These are phyloP conservation scores for Daedalea quercina DNA, from an alignment of 768 basidiomycete species.

Conservation along the genomic window DNA sequence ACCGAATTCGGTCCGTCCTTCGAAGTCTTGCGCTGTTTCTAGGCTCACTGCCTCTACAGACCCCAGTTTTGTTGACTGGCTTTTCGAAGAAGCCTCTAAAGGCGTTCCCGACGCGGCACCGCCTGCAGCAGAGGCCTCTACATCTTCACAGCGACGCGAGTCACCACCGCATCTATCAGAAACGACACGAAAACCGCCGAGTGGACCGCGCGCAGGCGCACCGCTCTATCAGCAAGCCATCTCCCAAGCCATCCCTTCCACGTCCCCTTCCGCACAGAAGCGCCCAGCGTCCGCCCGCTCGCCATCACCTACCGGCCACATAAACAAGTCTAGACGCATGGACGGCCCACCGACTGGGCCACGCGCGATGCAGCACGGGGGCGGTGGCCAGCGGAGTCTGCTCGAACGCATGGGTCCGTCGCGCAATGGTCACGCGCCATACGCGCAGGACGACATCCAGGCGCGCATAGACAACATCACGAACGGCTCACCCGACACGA, in stretches of 20 bases:
- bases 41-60: constrained; percentile 39
- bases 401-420: constrained; percentile 71
- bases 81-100: constrained; percentile 76
- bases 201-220: constrained; percentile 43
- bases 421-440: constrained; percentile 10
- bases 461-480: constrained; percentile 77
- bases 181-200: constrained; percentile 36
- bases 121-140: constrained; percentile 18
- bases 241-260: constrained; percentile 51
- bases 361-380: constrained; percentile 60
- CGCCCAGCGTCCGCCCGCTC: constrained; percentile 61
- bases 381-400: constrained; percentile 49
- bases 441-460: constrained; percentile 57
- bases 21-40: not conserved
- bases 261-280: constrained; percentile 49
- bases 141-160: constrained; percentile 25
- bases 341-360: constrained; percentile 76
- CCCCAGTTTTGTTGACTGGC: constrained; percentile 80
- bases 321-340: constrained; percentile 65
- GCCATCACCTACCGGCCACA: constrained; percentile 50
- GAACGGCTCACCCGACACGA: constrained; percentile 33
- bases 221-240: constrained; percentile 69
- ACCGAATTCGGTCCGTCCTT: constrained; percentile 71
- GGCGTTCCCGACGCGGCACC: constrained; percentile 47
- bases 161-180: constrained; percentile 30